These are phyloP conservation scores for Penicillium janthinellum DNA, from an alignment of 2,329 filamentous ascomycete species.

Conservation along the genomic window DNA sequence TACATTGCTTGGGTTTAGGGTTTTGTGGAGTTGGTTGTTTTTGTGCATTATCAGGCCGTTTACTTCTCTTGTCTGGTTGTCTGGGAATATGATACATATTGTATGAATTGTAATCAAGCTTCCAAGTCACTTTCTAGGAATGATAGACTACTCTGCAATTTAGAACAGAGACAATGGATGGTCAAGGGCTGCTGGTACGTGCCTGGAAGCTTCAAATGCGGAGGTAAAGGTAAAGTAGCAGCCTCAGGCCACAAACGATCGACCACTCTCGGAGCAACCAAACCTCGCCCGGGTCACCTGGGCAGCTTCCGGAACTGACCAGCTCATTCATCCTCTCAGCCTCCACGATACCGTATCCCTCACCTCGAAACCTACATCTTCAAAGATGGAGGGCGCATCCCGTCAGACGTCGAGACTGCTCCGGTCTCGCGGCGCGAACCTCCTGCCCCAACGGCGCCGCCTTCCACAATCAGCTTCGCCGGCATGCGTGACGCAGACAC, in stretches of 20 bases:
- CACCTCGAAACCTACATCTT: slow-evolving; percentile 2
- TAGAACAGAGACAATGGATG: neutral
- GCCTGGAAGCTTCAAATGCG: neutral
- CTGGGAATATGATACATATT: slow-evolving; percentile 23
- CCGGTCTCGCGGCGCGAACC: slow-evolving; percentile 26
- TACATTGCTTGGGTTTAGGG: neutral
- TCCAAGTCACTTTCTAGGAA: neutral
- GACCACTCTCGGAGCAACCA: slow-evolving; percentile 11
- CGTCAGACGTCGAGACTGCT: slow-evolving; percentile 40
- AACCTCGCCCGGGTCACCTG: slow-evolving; percentile 8
- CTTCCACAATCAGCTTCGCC: slow-evolving; percentile 24
- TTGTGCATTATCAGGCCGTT: slow-evolving; percentile 24
- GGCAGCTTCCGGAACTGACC: slow-evolving; percentile 14
- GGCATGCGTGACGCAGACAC: slow-evolving; percentile 28
- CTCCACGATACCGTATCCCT: slow-evolving; percentile 1
- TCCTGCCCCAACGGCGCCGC: slow-evolving; percentile 28
- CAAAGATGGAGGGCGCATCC: slow-evolving; percentile 42
- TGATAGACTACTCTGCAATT: no score
- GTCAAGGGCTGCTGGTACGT: neutral
- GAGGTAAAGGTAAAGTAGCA: neutral
- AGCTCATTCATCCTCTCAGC: slow-evolving; percentile 12
- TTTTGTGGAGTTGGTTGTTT: slow-evolving; percentile 6
- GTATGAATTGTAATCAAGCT: slow-evolving; percentile 1
- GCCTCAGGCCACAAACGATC: slow-evolving; percentile 31
- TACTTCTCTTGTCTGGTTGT: slow-evolving; percentile 13